Base-by-base conservation (phyloP, 495 filamentous ascomycete species). In the Copromyces sp. region DNA sequence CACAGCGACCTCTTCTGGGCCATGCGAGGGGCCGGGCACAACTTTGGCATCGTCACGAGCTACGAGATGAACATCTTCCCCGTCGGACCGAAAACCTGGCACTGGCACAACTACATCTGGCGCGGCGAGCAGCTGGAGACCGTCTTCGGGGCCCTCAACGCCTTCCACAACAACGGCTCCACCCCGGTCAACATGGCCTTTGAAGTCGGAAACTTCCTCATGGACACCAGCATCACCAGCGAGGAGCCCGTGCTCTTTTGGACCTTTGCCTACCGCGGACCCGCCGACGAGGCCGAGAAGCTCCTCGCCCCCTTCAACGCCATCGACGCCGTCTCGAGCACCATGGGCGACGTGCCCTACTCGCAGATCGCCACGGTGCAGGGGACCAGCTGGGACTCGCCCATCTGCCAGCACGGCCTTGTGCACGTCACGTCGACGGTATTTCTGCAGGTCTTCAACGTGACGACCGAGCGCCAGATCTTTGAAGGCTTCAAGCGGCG, bases 1-100 rank as follows among this genome's bases (percentile, higher is more conserved):
- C 74, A 82, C 69, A 72, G 81, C 14, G 82, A 86, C 39, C 80
- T 87, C 35, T 87, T 81, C 74, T 87, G 85, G 84, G 86, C 81
- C 1, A 76, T 89, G 44, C 78, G 80, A 32, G 87, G 87, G 39
- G 86, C 85, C 7, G 86, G 86, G 0, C 83, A 85, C 71, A 88
- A 88, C 75, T 88, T 88, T 72, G 87, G 86, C 35, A 82, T 88
- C 71, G 83, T 88, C 17, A 81, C 80, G 35, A 72, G 70, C 65
- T 68, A 69, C 37, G 44, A 72, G 7, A 69, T 73, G 61, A 16
- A 35, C 41, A 83, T 78, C 9, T 76, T 86, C 73, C 39, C 39
- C 39, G 39, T 39, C 39, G 39, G 39, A 39, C 39, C 39, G 39
- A 39, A 39, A 39, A 39, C 39, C 39, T 39, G 39, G 39, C 39